phyloP scores from a whole-genome alignment of 768 basidiomycete species.

The Tulasnella sp. region DNA sequence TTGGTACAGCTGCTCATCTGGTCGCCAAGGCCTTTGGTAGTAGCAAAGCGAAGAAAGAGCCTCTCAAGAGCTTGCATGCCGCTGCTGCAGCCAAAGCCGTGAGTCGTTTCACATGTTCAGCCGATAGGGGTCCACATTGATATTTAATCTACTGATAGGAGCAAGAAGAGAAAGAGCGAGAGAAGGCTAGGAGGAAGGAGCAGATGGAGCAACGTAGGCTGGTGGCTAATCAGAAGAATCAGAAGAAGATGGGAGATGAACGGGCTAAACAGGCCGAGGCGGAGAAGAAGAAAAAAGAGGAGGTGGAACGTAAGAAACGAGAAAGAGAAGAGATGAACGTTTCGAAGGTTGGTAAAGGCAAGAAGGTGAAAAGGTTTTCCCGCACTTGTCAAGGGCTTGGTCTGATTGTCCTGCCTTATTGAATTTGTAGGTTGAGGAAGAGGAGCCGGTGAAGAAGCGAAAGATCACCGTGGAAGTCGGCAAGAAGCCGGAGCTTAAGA shows the following conservation, averaged over 20 bases:
- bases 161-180: slow-evolving; percentile 78
- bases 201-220: slow-evolving; percentile 64
- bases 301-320: slow-evolving; percentile 63
- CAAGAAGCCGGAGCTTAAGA: slow-evolving; percentile 48
- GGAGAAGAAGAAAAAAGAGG: slow-evolving; percentile 59
- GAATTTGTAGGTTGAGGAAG: slow-evolving; percentile 31
- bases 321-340: slow-evolving; percentile 69
- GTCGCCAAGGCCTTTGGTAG: slow-evolving; percentile 53
- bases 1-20: slow-evolving; percentile 56
- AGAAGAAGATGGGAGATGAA: slow-evolving; percentile 71
- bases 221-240: slow-evolving; percentile 48
- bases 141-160: slow-evolving; percentile 38
- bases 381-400: background rate
- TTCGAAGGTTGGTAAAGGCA: slow-evolving; percentile 36
- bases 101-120: slow-evolving; percentile 18
- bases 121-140: background rate
- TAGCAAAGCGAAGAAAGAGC: slow-evolving; percentile 53
- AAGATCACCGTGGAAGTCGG: slow-evolving; percentile 42
- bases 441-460: slow-evolving; percentile 60
- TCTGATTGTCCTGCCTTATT: background rate
- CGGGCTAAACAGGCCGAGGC: slow-evolving; percentile 47
- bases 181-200: slow-evolving; percentile 56
- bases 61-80: slow-evolving; percentile 49
- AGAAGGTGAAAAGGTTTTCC: slow-evolving; percentile 36
- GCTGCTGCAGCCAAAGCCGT: slow-evolving; percentile 84